phyloP scores from a whole-genome alignment of 768 basidiomycete species.

The Pleurotus eryngii region DNA sequence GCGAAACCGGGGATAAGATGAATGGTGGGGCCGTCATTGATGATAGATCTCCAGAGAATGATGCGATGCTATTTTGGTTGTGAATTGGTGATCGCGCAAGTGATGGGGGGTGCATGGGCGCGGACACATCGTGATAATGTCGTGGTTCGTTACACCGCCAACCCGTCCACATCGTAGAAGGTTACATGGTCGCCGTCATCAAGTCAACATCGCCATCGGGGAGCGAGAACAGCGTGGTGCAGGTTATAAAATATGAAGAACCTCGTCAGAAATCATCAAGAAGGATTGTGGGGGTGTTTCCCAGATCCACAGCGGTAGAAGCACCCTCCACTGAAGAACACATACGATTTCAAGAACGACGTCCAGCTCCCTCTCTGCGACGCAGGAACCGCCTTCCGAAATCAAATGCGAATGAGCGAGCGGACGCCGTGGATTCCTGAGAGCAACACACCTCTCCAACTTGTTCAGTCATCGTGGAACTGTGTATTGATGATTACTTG shows the following conservation, averaged over 20 bases:
- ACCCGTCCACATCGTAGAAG: too few relatives aligned
- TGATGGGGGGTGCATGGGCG: neutral
- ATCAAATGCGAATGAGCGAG: neutral
- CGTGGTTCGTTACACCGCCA: neutral
- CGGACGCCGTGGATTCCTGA: slow-evolving; percentile 15
- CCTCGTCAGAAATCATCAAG: too few relatives aligned
- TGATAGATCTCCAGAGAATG: slow-evolving; percentile 85
- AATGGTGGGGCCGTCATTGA: slow-evolving; percentile 85
- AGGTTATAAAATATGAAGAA: too few relatives aligned
- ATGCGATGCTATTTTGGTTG: slow-evolving; percentile 58
- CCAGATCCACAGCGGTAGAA: too few relatives aligned
- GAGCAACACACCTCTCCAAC: slow-evolving; percentile 32
- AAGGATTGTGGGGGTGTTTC: too few relatives aligned
- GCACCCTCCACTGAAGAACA: slow-evolving; percentile 9
- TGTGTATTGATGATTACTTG: neutral
- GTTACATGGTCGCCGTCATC: too few relatives aligned
- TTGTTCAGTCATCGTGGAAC: slow-evolving; percentile 14
- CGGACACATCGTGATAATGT: neutral
- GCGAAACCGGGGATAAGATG: slow-evolving; percentile 86
- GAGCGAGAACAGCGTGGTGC: too few relatives aligned
- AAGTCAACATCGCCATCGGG: too few relatives aligned
- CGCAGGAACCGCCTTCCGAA: slow-evolving; percentile 65
- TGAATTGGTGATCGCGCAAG: neutral
- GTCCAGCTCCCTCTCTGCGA: slow-evolving; percentile 87
- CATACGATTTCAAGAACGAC: slow-evolving; percentile 87